Conservation (phyloP, 75 land plant species). For the Pinus tabuliformis region DNA sequence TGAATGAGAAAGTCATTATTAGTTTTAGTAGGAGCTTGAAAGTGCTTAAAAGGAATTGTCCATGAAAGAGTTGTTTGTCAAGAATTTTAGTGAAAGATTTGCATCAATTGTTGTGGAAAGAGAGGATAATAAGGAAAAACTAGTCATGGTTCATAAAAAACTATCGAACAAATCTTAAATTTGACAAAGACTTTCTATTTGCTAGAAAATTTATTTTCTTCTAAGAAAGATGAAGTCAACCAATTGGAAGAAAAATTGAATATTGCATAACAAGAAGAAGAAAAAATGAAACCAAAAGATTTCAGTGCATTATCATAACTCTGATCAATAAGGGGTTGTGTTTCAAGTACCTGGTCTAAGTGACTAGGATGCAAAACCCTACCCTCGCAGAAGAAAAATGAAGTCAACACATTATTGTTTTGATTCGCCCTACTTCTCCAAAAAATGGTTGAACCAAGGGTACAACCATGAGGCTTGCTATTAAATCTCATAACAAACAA, state of each 20-base stretch:
- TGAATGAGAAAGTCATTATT: slow-evolving; percentile 27
- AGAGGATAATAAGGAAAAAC: slow-evolving; percentile 23
- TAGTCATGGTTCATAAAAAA: slow-evolving; percentile 28
- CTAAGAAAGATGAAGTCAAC: slow-evolving; percentile 33
- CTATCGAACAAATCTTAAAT: slow-evolving; percentile 28
- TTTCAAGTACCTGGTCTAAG: too few relatives aligned
- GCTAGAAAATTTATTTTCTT: slow-evolving; percentile 29
- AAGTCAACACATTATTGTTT: too few relatives aligned
- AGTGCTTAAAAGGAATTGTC: slow-evolving; percentile 30
- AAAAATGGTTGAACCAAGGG: too few relatives aligned
- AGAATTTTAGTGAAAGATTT: slow-evolving; percentile 32
- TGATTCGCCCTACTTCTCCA: too few relatives aligned
- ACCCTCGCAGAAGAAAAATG: too few relatives aligned
- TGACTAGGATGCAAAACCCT: too few relatives aligned
- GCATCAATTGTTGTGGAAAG: slow-evolving; percentile 30
- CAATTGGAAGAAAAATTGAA: slow-evolving; percentile 38
- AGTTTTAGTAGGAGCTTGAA: slow-evolving; percentile 28
- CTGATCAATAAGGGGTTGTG: too few relatives aligned
- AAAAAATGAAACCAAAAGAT: too few relatives aligned
- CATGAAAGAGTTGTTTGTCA: slow-evolving; percentile 20
- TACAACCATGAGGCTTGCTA: too few relatives aligned
- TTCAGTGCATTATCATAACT: too few relatives aligned
- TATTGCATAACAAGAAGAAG: slow-evolving; percentile 21
- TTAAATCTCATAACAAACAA: too few relatives aligned
- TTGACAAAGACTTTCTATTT: slow-evolving; percentile 28